Conservation (phyloP, 2,329 filamentous ascomycete genomes). For the Anthostomella pinea region DNA sequence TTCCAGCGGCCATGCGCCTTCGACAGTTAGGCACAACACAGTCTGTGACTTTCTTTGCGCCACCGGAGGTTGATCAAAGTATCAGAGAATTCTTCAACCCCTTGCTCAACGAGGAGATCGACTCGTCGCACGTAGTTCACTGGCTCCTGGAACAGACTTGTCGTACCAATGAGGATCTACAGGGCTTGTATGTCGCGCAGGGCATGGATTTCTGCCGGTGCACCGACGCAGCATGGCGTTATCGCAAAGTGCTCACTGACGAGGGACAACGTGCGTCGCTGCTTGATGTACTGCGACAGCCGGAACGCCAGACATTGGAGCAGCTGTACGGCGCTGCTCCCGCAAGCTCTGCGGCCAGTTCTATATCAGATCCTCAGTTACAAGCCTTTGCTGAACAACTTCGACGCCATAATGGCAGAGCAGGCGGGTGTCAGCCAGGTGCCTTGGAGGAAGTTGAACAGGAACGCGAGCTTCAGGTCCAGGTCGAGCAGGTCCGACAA, state of each 20-base stretch:
- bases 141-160: conserved; percentile 68
- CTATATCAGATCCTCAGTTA: conserved; percentile 15
- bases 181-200: conserved; percentile 57
- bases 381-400: conserved; percentile 1
- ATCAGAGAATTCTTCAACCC: conserved; percentile 48
- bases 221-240: conserved; percentile 43
- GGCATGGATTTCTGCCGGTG: conserved; percentile 59
- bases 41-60: conserved; percentile 43
- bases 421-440: conserved; percentile 41
- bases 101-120: conserved; percentile 19
- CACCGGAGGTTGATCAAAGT: conserved; percentile 50
- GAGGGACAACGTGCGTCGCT: conserved; percentile 27
- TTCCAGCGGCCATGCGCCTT: conserved; percentile 60
- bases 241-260: conserved; percentile 39
- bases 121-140: conserved; percentile 47
- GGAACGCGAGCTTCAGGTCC: conserved; percentile 57
- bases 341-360: conserved; percentile 17
- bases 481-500: conserved; percentile 57
- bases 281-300: conserved; percentile 42
- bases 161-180: conserved; percentile 54
- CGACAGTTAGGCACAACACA: conserved; percentile 55
- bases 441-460: conserved; percentile 59
- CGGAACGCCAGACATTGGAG: conserved; percentile 55
- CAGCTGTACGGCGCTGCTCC: conserved; percentile 49
- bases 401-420: conserved; percentile 17